Evolutionary conservation across 805 yeast genomes (phyloP).

Genomic region (Wickerhamiella brachini): DNA sequence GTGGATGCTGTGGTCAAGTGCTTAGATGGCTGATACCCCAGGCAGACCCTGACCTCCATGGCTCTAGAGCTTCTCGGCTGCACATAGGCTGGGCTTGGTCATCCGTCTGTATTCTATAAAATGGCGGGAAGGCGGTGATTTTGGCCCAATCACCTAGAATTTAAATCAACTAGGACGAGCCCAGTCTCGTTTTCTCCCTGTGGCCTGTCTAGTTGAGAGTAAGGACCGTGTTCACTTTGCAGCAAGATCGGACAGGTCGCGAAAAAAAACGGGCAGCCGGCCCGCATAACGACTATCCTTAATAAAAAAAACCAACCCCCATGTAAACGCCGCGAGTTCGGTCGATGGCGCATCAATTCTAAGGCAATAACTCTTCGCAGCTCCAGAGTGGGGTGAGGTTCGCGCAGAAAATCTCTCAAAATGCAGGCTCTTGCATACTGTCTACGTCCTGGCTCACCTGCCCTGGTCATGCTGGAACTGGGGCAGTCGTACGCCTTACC

Average conservation of each 20-base stretch:
- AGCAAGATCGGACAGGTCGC: too few relatives aligned
- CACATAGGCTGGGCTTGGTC: not conserved
- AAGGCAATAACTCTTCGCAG: slow-evolving; percentile 25
- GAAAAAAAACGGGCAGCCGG: too few relatives aligned
- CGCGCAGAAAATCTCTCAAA: not conserved
- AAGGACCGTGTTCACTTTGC: too few relatives aligned
- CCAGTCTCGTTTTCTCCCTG: too few relatives aligned
- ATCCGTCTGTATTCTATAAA: not conserved
- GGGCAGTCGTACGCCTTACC: not conserved
- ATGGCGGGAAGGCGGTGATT: not conserved
- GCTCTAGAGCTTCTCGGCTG: not conserved
- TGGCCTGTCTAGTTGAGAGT: too few relatives aligned
- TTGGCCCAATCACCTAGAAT: too few relatives aligned
- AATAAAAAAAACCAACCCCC: too few relatives aligned
- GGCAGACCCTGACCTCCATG: not conserved
- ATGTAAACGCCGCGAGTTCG: too few relatives aligned
- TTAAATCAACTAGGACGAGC: too few relatives aligned
- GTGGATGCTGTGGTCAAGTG: not conserved
- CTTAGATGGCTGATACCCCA: not conserved
- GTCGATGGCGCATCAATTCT: too few relatives aligned
- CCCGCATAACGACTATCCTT: too few relatives aligned
- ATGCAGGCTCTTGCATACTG: not conserved
- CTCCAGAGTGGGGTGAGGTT: not conserved
- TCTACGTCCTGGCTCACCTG: not conserved
- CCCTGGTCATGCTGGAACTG: not conserved